phyloP scores from a whole-genome alignment of 164 flowering plant genomes.

The Aristolochia contorta region DNA sequence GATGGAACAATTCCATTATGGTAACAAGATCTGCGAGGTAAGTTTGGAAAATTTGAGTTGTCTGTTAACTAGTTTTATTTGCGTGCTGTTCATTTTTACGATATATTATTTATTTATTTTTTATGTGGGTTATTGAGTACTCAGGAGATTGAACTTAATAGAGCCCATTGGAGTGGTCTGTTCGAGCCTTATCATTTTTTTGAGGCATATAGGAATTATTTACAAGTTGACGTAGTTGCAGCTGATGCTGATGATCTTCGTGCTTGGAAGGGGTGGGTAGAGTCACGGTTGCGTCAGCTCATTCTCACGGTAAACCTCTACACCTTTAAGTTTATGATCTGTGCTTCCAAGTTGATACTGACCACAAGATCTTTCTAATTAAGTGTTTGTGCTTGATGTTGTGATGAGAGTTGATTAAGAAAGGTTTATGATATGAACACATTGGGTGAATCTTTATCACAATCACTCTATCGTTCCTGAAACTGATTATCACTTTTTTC shows the following conservation, averaged over 20 bases:
- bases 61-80: no score
- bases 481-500: background rate
- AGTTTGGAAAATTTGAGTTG: background rate
- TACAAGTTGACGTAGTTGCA: conserved; percentile 91
- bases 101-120: background rate
- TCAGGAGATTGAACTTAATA: conserved; percentile 84
- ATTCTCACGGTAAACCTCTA: conserved; percentile 57
- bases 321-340: background rate
- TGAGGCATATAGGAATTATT: conserved; percentile 77
- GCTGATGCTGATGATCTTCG: conserved; percentile 77
- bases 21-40: conserved; percentile 83
- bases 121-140: background rate
- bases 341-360: background rate
- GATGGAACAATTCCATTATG: conserved; percentile 83
- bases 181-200: conserved; percentile 88
- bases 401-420: no score
- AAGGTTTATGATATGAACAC: no score
- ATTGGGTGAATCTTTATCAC: background rate
- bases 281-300: conserved; percentile 84
- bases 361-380: no score
- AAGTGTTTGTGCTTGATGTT: no score
- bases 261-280: conserved; percentile 98
- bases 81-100: no score
- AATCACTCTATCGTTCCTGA: background rate
- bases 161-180: conserved; percentile 61